Evolutionary conservation across 108 stramenopile genomes (phyloP).

Genomic region (Skeletonema costatum): DNA sequence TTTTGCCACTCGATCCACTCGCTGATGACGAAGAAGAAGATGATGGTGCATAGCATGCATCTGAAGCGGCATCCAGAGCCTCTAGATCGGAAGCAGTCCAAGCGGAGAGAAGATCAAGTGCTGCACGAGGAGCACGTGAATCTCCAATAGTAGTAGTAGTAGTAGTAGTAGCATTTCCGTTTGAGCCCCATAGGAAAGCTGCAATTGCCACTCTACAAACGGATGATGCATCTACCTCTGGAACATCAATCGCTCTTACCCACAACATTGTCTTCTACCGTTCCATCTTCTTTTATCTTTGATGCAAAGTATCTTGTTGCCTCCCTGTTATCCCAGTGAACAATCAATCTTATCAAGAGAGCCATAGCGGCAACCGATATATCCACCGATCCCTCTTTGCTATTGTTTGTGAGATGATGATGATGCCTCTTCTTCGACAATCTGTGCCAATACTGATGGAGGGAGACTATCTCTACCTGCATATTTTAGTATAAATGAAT

Average conservation of each 20-base stretch:
- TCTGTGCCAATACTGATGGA: conserved; percentile 29
- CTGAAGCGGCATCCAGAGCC: conserved; percentile 56
- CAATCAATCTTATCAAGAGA: conserved; percentile 63
- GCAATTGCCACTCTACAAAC: conserved; percentile 48
- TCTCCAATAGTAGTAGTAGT: background rate
- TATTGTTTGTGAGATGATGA: conserved; percentile 35
- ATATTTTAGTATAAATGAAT: conserved; percentile 40
- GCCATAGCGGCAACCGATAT: conserved; percentile 60
- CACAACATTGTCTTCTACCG: conserved; percentile 12
- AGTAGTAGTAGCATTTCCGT: background rate
- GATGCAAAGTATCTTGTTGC: conserved; percentile 27
- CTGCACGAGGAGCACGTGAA: conserved; percentile 55
- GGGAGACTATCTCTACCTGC: conserved; percentile 21
- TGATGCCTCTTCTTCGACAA: conserved; percentile 47
- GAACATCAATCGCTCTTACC: conserved; percentile 13
- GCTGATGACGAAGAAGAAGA: background rate
- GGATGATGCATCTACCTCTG: conserved; percentile 41
- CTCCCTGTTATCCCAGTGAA: conserved; percentile 72
- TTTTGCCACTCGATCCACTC: conserved; percentile 14
- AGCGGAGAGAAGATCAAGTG: conserved; percentile 71
- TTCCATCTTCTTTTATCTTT: conserved; percentile 46
- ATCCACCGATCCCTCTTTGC: conserved; percentile 39
- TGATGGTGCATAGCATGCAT: conserved; percentile 43
- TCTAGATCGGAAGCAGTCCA: conserved; percentile 81
- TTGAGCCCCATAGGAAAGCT: conserved; percentile 35